Conservation (phyloP, 495 filamentous ascomycete species). For the Tuber melanosporum region DNA sequence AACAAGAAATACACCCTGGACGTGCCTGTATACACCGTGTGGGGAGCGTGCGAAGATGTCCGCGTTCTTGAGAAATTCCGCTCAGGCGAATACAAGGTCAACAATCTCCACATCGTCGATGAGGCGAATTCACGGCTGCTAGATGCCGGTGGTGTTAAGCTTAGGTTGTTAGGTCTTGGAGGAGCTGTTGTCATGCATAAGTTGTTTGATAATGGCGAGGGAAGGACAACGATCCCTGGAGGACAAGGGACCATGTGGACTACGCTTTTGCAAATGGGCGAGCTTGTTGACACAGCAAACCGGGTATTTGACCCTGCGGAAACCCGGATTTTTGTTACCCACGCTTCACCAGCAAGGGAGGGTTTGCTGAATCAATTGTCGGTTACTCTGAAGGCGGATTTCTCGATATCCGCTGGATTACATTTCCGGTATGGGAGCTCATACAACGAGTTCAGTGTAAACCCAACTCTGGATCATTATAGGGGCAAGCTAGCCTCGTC, state of each 20-base stretch:
- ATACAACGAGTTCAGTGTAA: slow-evolving; percentile 99
- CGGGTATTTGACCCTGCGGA: slow-evolving; percentile 97
- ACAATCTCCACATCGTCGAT: slow-evolving; percentile 96
- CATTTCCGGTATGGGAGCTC: slow-evolving; percentile 99
- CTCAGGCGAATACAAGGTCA: slow-evolving; percentile 95
- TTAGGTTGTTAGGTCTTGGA: slow-evolving; percentile 86
- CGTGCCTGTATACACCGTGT: slow-evolving; percentile 96
- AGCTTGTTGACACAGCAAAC: slow-evolving; percentile 95
- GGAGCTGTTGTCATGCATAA: slow-evolving; percentile 99
- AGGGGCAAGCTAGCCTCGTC: slow-evolving; percentile 98
- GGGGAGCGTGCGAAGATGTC: slow-evolving; percentile 99
- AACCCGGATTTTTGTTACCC: slow-evolving; percentile 95
- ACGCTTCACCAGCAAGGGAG: slow-evolving; percentile 93
- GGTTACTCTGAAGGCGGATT: slow-evolving; percentile 95
- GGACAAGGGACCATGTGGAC: slow-evolving; percentile 99
- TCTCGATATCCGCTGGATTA: slow-evolving; percentile 93
- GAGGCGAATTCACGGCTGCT: slow-evolving; percentile 91
- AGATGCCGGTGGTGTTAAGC: slow-evolving; percentile 91
- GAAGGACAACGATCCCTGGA: slow-evolving; percentile 93
- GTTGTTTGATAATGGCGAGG: slow-evolving; percentile 97
- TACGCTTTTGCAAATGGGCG: slow-evolving; percentile 94
- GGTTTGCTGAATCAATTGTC: slow-evolving; percentile 97
- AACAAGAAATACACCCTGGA: slow-evolving; percentile 81
- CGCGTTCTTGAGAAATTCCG: slow-evolving; percentile 96
- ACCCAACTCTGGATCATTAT: slow-evolving; percentile 96